Base-by-base conservation (phyloP, 768 basidiomycete species). In the Crucibulum laeve region DNA sequence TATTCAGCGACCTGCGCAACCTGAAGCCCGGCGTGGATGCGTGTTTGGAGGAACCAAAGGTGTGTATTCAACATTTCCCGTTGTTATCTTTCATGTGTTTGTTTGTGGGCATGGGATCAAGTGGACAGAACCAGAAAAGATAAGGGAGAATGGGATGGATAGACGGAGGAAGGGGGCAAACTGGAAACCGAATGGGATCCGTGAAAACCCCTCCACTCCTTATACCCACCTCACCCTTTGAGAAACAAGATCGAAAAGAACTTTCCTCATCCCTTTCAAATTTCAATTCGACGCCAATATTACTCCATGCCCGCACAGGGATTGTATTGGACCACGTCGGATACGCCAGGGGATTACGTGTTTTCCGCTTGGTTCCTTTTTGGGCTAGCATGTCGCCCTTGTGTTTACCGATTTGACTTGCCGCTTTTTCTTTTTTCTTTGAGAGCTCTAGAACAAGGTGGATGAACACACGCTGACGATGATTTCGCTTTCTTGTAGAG, bases 1-100 rank as follows among this genome's bases (percentile, higher is more conserved):
- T 97, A 34, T 97, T 97, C 56, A 86, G 83, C 40, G 94, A 97
- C 63, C 72, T 97, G 48, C 69, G 94, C 18, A 97, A 97, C 57
- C 72, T 97, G 48, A 96, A 96, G 64, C 93, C 93, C 0, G 94
- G 94, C 8, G 76, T 83, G 0, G 94, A 96, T 60, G 91, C 94
- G 21, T 88, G 84, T 54, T 67, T 97, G 18, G 94, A 97, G 61
- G 94, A 96, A 53, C 93, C 94, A n/a, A 97, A 97, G 79, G 89
- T 87, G 34, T 33, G 79, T 68, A 32, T 45, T 30, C 5, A 23
- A 7, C 22, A 23, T 28, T 11, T 21, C 35, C 40, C 17, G 21
- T 41, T 17, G 42, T 15, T 13, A 22, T 17, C 42, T 40, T 23
- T 40, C 38, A 13, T 37, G 22, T 35, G 11, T 19, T 35, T 38